Percentiles rank a stretch among this genome's conserved stretches.
Conservation (phyloP, 1,284 basidiomycete species). For the Ustilago tritici region DNA sequence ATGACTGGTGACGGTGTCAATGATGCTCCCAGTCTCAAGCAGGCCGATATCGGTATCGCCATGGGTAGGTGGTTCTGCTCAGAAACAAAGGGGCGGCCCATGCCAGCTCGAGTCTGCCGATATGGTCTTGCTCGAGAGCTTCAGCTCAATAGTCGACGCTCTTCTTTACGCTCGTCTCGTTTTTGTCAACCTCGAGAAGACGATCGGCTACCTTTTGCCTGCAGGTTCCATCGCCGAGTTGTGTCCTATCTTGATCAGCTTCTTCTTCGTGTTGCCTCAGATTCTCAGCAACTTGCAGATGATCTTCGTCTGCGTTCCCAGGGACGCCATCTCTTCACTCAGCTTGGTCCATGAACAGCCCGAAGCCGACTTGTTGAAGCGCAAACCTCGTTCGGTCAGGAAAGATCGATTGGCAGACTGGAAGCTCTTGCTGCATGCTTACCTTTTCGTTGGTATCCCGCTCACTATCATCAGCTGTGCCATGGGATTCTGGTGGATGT, state of each 20-base stretch:
- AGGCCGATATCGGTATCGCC: conserved; percentile 73
- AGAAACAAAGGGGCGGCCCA: conserved; percentile 32
- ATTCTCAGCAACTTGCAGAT: conserved; percentile 72
- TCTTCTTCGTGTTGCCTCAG: conserved; percentile 73
- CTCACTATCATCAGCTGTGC: conserved; percentile 72
- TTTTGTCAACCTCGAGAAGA: conserved; percentile 78
- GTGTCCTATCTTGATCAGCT: conserved; percentile 75
- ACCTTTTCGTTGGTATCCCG: conserved; percentile 75
- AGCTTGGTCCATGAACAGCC: conserved; percentile 75
- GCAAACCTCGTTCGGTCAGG: conserved; percentile 73
- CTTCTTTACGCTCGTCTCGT: conserved; percentile 73
- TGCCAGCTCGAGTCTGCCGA: conserved; percentile 54
- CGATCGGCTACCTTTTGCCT: conserved; percentile 60
- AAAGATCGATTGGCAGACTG: conserved; percentile 73
- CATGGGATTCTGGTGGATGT: conserved; percentile 73
- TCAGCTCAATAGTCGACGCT: conserved; percentile 54
- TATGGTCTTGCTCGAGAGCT: conserved; percentile 56
- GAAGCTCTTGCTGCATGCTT: conserved; percentile 76
- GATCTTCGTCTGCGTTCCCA: conserved; percentile 71
- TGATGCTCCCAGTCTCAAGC: conserved; percentile 74
- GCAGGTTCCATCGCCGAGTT: conserved; percentile 76
- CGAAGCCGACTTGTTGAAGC: conserved; percentile 73
- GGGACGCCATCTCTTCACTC: conserved; percentile 72
- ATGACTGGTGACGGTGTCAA: conserved; percentile 79
- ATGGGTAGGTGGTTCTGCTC: conserved; percentile 71